Base-by-base conservation (phyloP, 2,329 filamentous ascomycete genomes). In the Colletotrichum sp. region DNA sequence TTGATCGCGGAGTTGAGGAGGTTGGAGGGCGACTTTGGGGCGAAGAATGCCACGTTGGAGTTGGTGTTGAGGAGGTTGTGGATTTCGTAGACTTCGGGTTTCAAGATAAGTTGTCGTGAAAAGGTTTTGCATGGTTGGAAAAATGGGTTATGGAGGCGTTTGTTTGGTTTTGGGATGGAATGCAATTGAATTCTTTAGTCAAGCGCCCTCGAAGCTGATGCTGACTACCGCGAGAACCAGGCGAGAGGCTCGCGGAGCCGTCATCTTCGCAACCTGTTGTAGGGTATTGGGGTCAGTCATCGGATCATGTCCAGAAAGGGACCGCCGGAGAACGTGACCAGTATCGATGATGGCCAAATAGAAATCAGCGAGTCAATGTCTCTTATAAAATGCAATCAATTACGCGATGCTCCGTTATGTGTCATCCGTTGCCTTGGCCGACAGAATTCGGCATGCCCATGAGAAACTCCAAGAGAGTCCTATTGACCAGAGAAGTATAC, bases 71-170 rank as follows among this genome's bases (percentile, higher is more conserved):
- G 44, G 0, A 52, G 44, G 0, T 13, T 52, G 44, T 52, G 44
- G 44, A 52, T 52, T 3, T 52, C 44, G n/a, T n/a, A n/a, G n/a
- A n/a, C n/a, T n/a, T n/a, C n/a, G n/a, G n/a, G n/a, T n/a, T n/a
- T n/a, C n/a, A n/a, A n/a, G n/a, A n/a, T n/a, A n/a, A 21, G 18
- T 49, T 7, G 6, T 26, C 2, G n/a, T 21, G 44, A 7, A 8
- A 21, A 24, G 44, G n/a, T 13, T 52, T 0, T 0, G 0, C n/a
- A 13, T 0, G n/a, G 44, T 21, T 52, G n/a, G n/a, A 0, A 52
- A 52, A 52, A 52, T 21, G 44, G 12, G n/a, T 52, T 0, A 21
- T 13, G 44, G 12, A 26, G 44, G 44, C 44, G 44, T 52, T 52
- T 52, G 1, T 52, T 21, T 21, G 10, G 24, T 49, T 1, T 49